Percentiles rank a stretch among this genome's conserved stretches.
phyloP scores from a whole-genome alignment of 495 filamentous ascomycete genomes.

The Neohortaea acidophila region DNA sequence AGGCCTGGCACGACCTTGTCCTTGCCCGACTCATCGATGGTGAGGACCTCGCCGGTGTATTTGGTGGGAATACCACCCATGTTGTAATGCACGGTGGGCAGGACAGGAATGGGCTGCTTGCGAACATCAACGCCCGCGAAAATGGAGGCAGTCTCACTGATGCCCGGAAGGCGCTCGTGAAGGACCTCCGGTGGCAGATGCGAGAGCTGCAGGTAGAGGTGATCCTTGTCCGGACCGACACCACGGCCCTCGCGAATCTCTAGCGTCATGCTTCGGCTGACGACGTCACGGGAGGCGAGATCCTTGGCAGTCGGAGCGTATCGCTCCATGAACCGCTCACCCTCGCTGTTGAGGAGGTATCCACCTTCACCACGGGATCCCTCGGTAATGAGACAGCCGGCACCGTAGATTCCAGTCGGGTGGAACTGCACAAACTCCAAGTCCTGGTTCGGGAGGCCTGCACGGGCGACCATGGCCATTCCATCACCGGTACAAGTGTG shows the following conservation, averaged over 20 bases:
- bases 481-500: slow-evolving; percentile 98
- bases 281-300: slow-evolving; percentile 87
- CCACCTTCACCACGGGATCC: slow-evolving; percentile 97
- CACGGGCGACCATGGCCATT: slow-evolving; percentile 96
- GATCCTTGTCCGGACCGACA: slow-evolving; percentile 91
- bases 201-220: slow-evolving; percentile 93
- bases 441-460: slow-evolving; percentile 96
- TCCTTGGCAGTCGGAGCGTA: slow-evolving; percentile 97
- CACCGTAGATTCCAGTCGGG: slow-evolving; percentile 97
- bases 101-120: slow-evolving; percentile 91
- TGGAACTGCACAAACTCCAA: slow-evolving; percentile 99
- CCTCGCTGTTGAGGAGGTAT: slow-evolving; percentile 89
- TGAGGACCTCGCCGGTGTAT: slow-evolving; percentile 91
- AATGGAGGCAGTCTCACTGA: slow-evolving; percentile 94
- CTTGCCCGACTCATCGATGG: slow-evolving; percentile 62
- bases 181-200: slow-evolving; percentile 84
- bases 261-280: slow-evolving; percentile 92
- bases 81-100: slow-evolving; percentile 98
- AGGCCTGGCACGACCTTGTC: slow-evolving; percentile 90
- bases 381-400: slow-evolving; percentile 95
- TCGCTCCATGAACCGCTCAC: slow-evolving; percentile 97
- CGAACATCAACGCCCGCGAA: slow-evolving; percentile 94
- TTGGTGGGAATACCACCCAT: slow-evolving; percentile 99
- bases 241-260: slow-evolving; percentile 96
- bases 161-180: slow-evolving; percentile 92